Percentiles rank a stretch among this genome's conserved stretches.
phyloP scores from a whole-genome alignment of 2,329 filamentous ascomycete species.

The Colletotrichum sp. region DNA sequence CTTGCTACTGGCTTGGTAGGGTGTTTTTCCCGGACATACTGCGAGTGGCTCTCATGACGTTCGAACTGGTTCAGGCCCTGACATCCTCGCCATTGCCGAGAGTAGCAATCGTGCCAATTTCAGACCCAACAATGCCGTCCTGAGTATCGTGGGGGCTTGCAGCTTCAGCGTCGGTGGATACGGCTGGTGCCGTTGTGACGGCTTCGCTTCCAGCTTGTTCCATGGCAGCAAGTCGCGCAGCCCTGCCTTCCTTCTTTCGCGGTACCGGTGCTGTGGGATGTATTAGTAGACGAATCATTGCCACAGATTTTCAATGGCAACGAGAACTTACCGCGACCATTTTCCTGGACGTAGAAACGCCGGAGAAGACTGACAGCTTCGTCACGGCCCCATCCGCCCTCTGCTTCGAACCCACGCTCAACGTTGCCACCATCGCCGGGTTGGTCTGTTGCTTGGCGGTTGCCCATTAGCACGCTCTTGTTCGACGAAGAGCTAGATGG shows the following conservation, averaged over 20 bases:
- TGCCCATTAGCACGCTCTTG: neutral
- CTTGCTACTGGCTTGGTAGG: neutral
- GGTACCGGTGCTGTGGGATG: slow-evolving; percentile 49
- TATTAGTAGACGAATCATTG: slow-evolving; percentile 23
- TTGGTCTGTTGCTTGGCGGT: slow-evolving; percentile 24
- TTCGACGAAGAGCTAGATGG: neutral
- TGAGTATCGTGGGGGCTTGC: neutral
- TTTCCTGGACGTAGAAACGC: slow-evolving; percentile 97
- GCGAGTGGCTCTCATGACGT: neutral
- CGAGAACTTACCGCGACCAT: slow-evolving; percentile 74
- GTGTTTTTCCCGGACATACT: neutral
- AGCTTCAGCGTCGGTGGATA: neutral
- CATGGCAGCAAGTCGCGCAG: slow-evolving; percentile 57
- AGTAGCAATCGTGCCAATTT: neutral
- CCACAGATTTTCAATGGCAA: neutral
- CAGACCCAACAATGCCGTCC: neutral
- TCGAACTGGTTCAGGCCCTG: neutral
- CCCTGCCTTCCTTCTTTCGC: slow-evolving; percentile 60
- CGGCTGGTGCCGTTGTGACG: neutral
- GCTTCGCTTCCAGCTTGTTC: slow-evolving; percentile 15
- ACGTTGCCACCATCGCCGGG: slow-evolving; percentile 69
- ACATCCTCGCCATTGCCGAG: neutral
- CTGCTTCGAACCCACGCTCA: slow-evolving; percentile 80
- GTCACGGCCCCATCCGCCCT: slow-evolving; percentile 86
- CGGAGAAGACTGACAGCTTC: slow-evolving; percentile 92